These are phyloP conservation scores for Amaranthus hypochondriacus DNA, from an alignment of 148 eudicot species.

Conservation along the genomic window DNA sequence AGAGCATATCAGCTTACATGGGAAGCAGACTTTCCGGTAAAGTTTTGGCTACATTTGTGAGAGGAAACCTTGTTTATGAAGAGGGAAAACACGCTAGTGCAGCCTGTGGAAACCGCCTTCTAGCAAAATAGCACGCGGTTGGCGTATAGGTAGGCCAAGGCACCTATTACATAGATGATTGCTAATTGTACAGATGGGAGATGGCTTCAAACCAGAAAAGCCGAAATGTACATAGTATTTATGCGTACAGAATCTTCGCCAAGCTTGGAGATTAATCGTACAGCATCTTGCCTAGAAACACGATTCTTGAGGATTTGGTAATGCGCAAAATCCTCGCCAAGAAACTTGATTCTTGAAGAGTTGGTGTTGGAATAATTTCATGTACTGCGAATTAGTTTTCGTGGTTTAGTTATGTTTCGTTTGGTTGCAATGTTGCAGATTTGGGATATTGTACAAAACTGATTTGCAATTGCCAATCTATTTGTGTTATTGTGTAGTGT, in stretches of 20 bases:
- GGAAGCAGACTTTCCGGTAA: constrained; percentile 74
- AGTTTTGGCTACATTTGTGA: constrained; percentile 73
- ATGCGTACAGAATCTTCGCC: constrained; percentile 8
- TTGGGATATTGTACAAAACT: constrained; percentile 10
- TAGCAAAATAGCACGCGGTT: constrained; percentile 40
- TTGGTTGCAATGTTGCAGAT: background rate
- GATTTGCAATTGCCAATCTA: background rate
- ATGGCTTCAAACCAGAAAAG: constrained; percentile 5
- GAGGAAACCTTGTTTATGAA: constrained; percentile 79
- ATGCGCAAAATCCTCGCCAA: background rate
- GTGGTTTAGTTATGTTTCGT: background rate
- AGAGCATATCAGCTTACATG: constrained; percentile 88
- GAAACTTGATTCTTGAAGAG: background rate
- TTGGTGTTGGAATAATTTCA: constrained; percentile 5
- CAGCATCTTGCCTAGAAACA: background rate
- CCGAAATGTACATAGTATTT: constrained; percentile 19
- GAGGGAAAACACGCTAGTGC: constrained; percentile 65
- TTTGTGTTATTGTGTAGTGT: background rate
- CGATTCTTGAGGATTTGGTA: constrained; percentile 2
- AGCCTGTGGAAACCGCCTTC: constrained; percentile 75
- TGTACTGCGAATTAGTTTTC: background rate
- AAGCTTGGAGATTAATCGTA: no score
- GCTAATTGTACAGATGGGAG: constrained; percentile 7
- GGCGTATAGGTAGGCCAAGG: background rate
- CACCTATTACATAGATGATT: constrained; percentile 6